Conservation (phyloP, 164 flowering plant species). For the Cinnamomum chago region DNA sequence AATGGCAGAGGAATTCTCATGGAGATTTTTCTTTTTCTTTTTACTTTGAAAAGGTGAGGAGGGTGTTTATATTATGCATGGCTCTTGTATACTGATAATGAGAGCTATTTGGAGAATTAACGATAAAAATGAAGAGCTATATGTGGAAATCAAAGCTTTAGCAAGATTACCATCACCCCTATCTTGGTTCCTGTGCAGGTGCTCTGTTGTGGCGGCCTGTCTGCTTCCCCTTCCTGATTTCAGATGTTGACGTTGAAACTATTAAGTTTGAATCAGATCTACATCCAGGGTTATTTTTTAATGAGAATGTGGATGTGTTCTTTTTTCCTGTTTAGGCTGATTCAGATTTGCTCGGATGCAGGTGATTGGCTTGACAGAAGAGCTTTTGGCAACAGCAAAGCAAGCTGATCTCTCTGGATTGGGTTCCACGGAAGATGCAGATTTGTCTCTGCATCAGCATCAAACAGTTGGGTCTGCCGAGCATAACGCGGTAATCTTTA, state of each 20-base stretch:
- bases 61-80: conserved; percentile 17
- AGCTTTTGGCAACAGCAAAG: conserved; percentile 81
- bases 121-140: conserved; percentile 14
- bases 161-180: conserved; percentile 72
- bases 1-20: conserved; percentile 21
- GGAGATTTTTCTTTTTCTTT: conserved; percentile 27
- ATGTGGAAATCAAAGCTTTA: conserved; percentile 16
- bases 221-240: conserved; percentile 57
- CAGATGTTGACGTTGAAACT: conserved; percentile 68
- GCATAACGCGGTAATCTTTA: conserved; percentile 30
- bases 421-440: conserved; percentile 31
- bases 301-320: conserved; percentile 7
- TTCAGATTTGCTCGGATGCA: conserved; percentile 31
- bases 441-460: conserved; percentile 26
- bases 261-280: conserved; percentile 48
- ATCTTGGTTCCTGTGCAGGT: conserved; percentile 95
- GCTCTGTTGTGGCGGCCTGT: conserved; percentile 65
- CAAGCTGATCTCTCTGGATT: conserved; percentile 53
- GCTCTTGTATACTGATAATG: conserved; percentile 11
- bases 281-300: conserved; percentile 11
- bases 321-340: conserved; percentile 11
- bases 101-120: conserved; percentile 19
- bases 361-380: conserved; percentile 94
- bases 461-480: conserved; percentile 26
- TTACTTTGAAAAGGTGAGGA: conserved; percentile 45